phyloP scores from a whole-genome alignment of 176 grass and related monocot species.

The Zea mays region DNA sequence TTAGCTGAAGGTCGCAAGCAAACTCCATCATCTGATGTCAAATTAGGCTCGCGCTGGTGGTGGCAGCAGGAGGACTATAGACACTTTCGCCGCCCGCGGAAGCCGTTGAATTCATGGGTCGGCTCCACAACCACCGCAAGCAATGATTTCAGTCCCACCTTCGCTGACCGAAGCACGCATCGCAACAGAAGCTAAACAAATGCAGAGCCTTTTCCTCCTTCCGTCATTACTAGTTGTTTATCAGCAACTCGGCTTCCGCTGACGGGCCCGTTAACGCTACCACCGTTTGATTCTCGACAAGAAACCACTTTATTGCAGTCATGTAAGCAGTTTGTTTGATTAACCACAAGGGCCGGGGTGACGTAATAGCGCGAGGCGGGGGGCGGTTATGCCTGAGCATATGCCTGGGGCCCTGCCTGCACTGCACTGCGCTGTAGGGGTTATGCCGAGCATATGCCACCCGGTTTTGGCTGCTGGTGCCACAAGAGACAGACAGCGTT shows the following conservation, averaged over 20 bases:
- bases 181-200: constrained; percentile 19
- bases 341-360: neutral
- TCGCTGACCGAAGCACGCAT: constrained; percentile 19
- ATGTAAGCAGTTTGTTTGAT: neutral
- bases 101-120: constrained; percentile 22
- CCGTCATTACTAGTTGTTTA: constrained; percentile 14
- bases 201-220: constrained; percentile 1
- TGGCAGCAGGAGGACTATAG: neutral
- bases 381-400: neutral
- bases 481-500: constrained; percentile 5
- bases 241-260: constrained; percentile 7
- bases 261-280: constrained; percentile 26
- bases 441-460: constrained; percentile 37
- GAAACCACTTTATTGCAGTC: constrained; percentile 38
- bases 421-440: neutral
- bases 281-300: constrained; percentile 42
- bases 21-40: neutral
- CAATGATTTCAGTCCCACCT: constrained; percentile 14
- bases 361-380: neutral
- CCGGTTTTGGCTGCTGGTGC: neutral
- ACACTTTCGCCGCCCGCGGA: neutral
- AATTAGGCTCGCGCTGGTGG: neutral
- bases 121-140: constrained; percentile 30
- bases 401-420: constrained; percentile 26
- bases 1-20: neutral